These are phyloP conservation scores for Ophiostoma pallidulum DNA, from an alignment of 2,329 filamentous ascomycete genomes.

Conservation along the genomic window DNA sequence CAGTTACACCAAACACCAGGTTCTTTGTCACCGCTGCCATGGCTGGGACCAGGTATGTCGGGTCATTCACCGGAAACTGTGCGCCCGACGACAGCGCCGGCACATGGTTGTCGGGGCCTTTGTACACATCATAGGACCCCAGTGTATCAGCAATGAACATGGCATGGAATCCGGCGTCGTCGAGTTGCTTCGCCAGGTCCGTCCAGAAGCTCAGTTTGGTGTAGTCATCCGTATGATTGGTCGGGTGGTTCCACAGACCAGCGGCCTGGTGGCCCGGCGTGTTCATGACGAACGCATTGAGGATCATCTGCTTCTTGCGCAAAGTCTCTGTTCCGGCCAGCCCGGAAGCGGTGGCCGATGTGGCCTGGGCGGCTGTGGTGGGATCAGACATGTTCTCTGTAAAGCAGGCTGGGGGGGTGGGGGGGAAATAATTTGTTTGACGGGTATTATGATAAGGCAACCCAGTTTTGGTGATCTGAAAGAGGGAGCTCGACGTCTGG, in stretches of 20 bases:
- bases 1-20: slow-evolving; percentile 12
- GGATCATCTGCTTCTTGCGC: slow-evolving; percentile 29
- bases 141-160: slow-evolving; percentile 16
- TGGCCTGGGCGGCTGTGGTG: neutral
- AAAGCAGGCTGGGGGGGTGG: no score
- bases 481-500: no score
- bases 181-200: slow-evolving; percentile 12
- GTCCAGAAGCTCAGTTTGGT: slow-evolving; percentile 12
- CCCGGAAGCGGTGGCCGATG: neutral
- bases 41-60: slow-evolving; percentile 10
- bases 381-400: neutral
- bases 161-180: slow-evolving; percentile 14
- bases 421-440: no score
- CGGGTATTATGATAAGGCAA: no score
- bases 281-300: slow-evolving; percentile 33
- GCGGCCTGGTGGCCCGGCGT: slow-evolving; percentile 14
- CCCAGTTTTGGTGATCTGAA: no score
- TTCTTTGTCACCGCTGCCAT: slow-evolving; percentile 13
- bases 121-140: slow-evolving; percentile 15
- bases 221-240: slow-evolving; percentile 13
- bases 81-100: slow-evolving; percentile 12
- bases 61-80: slow-evolving; percentile 15
- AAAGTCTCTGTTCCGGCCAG: no score
- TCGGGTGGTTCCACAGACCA: slow-evolving; percentile 14
- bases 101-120: slow-evolving; percentile 11